These are phyloP conservation scores for Neobulgaria alba DNA, from an alignment of 2,329 filamentous ascomycete species.

Conservation along the genomic window DNA sequence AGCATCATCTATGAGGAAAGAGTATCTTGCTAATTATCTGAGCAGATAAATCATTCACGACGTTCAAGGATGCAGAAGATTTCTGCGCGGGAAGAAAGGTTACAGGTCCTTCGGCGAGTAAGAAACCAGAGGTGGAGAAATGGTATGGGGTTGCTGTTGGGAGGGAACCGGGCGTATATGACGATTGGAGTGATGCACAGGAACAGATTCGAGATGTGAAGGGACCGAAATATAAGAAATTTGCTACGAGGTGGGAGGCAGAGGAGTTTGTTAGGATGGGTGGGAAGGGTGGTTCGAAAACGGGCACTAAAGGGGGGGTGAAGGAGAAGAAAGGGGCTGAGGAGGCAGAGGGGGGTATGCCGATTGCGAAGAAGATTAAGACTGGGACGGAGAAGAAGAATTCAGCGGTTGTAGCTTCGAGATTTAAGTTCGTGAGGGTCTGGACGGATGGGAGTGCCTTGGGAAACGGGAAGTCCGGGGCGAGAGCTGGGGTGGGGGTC, in stretches of 20 bases:
- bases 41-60: conserved; percentile 72
- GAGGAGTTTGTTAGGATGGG: conserved; percentile 60
- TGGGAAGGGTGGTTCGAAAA: conserved; percentile 18
- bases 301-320: neutral
- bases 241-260: conserved; percentile 61
- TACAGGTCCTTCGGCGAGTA: conserved; percentile 30
- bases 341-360: conserved; percentile 20
- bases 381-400: conserved; percentile 3
- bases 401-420: too few species aligned
- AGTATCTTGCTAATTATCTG: neutral
- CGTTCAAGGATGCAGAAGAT: conserved; percentile 65
- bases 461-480: conserved; percentile 47
- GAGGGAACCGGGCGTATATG: conserved; percentile 49
- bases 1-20: neutral
- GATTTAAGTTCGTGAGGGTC: conserved; percentile 32
- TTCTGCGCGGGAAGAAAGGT: conserved; percentile 56
- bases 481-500: conserved; percentile 53
- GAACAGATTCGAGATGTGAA: conserved; percentile 67
- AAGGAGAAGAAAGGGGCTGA: conserved; percentile 33
- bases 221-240: conserved; percentile 62
- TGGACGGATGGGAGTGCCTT: conserved; percentile 57
- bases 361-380: conserved; percentile 14
- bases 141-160: conserved; percentile 57
- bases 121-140: conserved; percentile 28
- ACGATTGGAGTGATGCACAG: conserved; percentile 59